Evolutionary conservation across 2,329 filamentous ascomycete genomes (phyloP), one percentile per base, ranked within the genome.

Genomic region (Calonectria fujianensis): DNA sequence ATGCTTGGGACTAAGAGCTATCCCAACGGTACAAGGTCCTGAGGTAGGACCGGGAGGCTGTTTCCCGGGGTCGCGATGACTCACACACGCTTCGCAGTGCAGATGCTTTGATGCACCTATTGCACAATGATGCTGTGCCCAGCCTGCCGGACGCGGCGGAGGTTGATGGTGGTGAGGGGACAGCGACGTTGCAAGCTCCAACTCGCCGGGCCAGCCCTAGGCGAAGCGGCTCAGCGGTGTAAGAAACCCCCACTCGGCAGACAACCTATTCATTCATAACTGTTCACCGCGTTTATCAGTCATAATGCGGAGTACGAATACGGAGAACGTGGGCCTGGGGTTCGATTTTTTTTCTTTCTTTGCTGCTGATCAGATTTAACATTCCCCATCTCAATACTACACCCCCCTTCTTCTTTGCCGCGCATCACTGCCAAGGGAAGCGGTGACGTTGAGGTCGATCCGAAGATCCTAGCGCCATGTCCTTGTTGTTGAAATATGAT

Each of bases 21-120:
- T 48, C 67, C 64, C 50, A 54, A 45, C 48, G 57, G 18, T 48
- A 45, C 37, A 37, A 41, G 70, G 69, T 69, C 48, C 73, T 45
- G 65, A 66, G 31, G 37, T 52, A 67, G 51, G 48, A 54, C 69
- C 63, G 50, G 74, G 52, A 35, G 52, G 32, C 54, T 37, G 59
- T 76, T 72, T 64, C 57, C 72, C 76, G 75, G 77, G 69, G 74
- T 72, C 69, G 41, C 73, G 54, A 78, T 80, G 79, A 80, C 76
- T 80, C 79, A 80, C 78, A 73, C 76, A 69, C 73, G 54, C 70
- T 70, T 73, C 41, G 61, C 50, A 59, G 61, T 73, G 59, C 70
- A 69, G 69, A 67, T 65, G 61, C 48, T 24, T 32, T 54, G 41
- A 54, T 73, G 63, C 41, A 63, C 27, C 45, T 63, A 20, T 66